Base-by-base conservation (phyloP, 805 yeast species). In the Candida silvicultrix region DNA sequence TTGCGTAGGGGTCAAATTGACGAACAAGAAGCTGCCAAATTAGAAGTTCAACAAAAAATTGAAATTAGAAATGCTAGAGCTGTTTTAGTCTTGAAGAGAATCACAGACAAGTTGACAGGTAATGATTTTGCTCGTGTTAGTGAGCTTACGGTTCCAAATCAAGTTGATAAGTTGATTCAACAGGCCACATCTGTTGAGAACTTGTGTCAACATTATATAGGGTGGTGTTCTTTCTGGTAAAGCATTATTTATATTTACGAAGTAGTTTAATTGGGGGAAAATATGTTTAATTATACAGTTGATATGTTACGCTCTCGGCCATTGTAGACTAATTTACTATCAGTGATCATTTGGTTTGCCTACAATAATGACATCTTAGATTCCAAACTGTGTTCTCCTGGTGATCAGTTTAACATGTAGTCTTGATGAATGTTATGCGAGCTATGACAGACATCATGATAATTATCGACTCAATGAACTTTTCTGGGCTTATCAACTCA, bases 141-240 rank as follows among this genome's bases (percentile, higher is more conserved):
- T 40, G 89, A 84, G 36, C 69, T 95, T 50, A 83, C 81, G 55
- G 89, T 90, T 35, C 84, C 95, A 2, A 80, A 85, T 3, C 99
- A 94, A 65, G 98, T 94, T 35, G 98, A 94, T 56, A 84, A 83
- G 61, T 70, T 94, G 61, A 94, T 94, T 43, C 95, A 87, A 57
- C 97, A 94, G 62, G 98, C 99, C 2, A 94, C 98, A 0, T 85
- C 95, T 42, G 95, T 92, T 28, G 98, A 94, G 62, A 94, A 94
- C 57, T 68, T 94, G 45, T 94, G 98, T 59, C 97, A 89, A 66
- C 99, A 92, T 66, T 94, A 87, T 62, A 85, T 94, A 50, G 99
- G 99, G 18, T 94, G 99, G 99, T 94, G 99, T 68, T 87, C 98
- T 1, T 94, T 92, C 78, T 94, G 99, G 98, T 92, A 59, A 64